phyloP scores from a whole-genome alignment of 1,284 basidiomycete genomes.

The Boletus mariae region DNA sequence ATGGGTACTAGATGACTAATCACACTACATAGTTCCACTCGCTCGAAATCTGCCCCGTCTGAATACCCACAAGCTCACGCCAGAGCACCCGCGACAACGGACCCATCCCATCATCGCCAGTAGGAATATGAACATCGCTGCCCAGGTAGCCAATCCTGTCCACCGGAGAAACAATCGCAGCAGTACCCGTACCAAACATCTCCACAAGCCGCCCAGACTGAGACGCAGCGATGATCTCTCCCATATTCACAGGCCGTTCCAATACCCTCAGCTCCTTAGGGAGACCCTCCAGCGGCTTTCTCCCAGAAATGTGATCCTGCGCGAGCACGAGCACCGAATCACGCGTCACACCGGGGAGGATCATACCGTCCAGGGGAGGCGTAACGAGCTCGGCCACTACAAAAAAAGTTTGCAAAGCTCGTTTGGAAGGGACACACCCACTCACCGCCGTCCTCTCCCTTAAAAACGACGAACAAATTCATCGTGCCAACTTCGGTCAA shows the following conservation, averaged over 20 bases:
- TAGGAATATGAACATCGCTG: slow-evolving; percentile 80
- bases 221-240: slow-evolving; percentile 77
- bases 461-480: slow-evolving; percentile 92
- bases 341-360: slow-evolving; percentile 94
- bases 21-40: slow-evolving; percentile 73
- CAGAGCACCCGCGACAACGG: slow-evolving; percentile 80
- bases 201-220: slow-evolving; percentile 75
- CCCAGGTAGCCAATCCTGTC: slow-evolving; percentile 87
- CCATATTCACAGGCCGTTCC: slow-evolving; percentile 88
- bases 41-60: slow-evolving; percentile 81
- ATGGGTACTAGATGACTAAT: slow-evolving; percentile 20
- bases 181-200: slow-evolving; percentile 93
- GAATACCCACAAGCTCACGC: slow-evolving; percentile 84
- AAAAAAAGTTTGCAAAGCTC: slow-evolving; percentile 1
- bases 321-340: slow-evolving; percentile 87
- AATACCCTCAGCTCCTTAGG: slow-evolving; percentile 69
- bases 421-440: slow-evolving; percentile 2
- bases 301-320: slow-evolving; percentile 67
- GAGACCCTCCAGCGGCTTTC: slow-evolving; percentile 54
- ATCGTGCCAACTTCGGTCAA: slow-evolving; percentile 94
- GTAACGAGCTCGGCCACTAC: slow-evolving; percentile 79
- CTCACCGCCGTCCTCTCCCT: slow-evolving; percentile 68
- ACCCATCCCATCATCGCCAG: slow-evolving; percentile 85
- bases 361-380: slow-evolving; percentile 91
- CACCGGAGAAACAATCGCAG: slow-evolving; percentile 82